Evolutionary conservation across 345 rosid genomes (phyloP), one percentile per base, ranked within the genome.

Genomic region (Eucalyptus decipiens): DNA sequence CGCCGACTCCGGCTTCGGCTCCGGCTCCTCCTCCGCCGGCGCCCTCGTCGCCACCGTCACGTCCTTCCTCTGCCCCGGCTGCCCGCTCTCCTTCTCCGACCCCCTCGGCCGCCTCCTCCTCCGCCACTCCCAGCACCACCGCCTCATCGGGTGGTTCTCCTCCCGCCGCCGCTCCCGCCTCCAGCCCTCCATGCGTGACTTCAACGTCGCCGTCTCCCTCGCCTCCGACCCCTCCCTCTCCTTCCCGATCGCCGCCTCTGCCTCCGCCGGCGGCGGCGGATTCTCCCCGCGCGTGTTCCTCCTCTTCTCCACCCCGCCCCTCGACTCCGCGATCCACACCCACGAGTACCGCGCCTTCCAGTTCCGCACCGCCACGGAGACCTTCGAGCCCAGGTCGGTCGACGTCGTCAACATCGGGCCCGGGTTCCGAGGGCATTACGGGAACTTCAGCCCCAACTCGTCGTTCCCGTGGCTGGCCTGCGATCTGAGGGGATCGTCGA

Each of bases 141-240:
- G 90, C 88, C 93, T 97, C 80, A 91, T 98, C 67, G 99, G 98
- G 67, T 97, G 98, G 98, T 95, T 97, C 94, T 97, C 97, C 89
- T 93, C 93, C n/a, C 97, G 99, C 85, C 95, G 98, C 67, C 94
- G 88, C 45, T 92, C 99, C 65, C 90, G 95, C 40, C 93, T 89
- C 88, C 96, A 95, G 42, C 97, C 98, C 23, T 97, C 99, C 65
- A 92, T 97, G 95, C 94, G 99, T 12, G 99, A 97, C n/a, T 90
- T 92, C 87, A 90, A 95, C 11, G 95, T 95, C 30, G 81, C 96
- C 13, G 91, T 90, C 10, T 94, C 95, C n/a, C 95, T 95, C 85
- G 91, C 95, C 34, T 89, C 88, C 49, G 87, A 87, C 47, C 91
- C 95, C 30, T 92, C 90, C 85, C 89, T 91, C 69, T 86, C 90